These are phyloP conservation scores for Crithidia acanthocephali DNA, from an alignment of 208 protist genomes.

Conservation along the genomic window DNA sequence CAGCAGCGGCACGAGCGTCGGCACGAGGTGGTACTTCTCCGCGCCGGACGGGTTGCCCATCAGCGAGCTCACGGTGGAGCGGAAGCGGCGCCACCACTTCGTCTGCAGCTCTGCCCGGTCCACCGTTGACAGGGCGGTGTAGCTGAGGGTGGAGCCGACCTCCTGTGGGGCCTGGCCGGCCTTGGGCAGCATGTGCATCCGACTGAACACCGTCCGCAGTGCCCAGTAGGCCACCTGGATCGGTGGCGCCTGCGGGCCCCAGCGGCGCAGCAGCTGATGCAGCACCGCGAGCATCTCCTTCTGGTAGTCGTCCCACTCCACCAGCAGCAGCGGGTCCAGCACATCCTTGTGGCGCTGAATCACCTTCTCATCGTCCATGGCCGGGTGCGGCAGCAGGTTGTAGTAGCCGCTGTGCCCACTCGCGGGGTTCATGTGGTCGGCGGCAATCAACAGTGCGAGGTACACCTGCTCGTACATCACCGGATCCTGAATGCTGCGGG, in stretches of 20 bases:
- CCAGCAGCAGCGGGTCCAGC: slow-evolving; percentile 62
- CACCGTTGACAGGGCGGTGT: slow-evolving; percentile 62
- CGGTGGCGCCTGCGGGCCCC: slow-evolving; percentile 53
- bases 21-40: slow-evolving; percentile 68
- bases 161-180: slow-evolving; percentile 56
- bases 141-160: slow-evolving; percentile 59
- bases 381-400: slow-evolving; percentile 70
- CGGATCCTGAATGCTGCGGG: slow-evolving; percentile 67
- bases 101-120: slow-evolving; percentile 56
- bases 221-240: slow-evolving; percentile 84
- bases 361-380: slow-evolving; percentile 63
- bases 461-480: slow-evolving; percentile 77
- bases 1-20: slow-evolving; percentile 74
- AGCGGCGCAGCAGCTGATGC: slow-evolving; percentile 49
- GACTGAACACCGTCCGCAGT: slow-evolving; percentile 67
- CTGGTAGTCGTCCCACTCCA: slow-evolving; percentile 89
- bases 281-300: slow-evolving; percentile 66
- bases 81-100: slow-evolving; percentile 43
- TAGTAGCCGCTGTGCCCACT: slow-evolving; percentile 63
- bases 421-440: slow-evolving; percentile 51
- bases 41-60: slow-evolving; percentile 42
- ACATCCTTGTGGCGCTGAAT: slow-evolving; percentile 74
- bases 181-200: slow-evolving; percentile 78
- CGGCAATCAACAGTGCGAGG: slow-evolving; percentile 71
- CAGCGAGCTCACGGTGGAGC: slow-evolving; percentile 34